These are phyloP conservation scores for Rosa multiflora DNA, from an alignment of 306 rosid genomes.

Conservation along the genomic window DNA sequence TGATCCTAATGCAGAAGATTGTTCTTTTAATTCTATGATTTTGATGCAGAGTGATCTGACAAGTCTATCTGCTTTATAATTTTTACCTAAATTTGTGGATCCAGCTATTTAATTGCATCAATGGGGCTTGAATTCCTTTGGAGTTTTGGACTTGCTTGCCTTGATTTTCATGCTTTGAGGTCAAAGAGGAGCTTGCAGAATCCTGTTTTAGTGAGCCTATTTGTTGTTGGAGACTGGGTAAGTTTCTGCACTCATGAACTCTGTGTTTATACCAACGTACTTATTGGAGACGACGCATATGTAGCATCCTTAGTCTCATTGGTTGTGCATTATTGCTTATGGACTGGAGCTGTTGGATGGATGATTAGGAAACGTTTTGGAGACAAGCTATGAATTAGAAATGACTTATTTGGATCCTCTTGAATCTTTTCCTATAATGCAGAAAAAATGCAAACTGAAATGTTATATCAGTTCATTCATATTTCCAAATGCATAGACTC, in stretches of 20 bases:
- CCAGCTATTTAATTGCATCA: slow-evolving; percentile 48
- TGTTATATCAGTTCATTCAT: not conserved
- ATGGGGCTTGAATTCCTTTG: slow-evolving; percentile 53
- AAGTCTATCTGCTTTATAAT: slow-evolving; percentile 17
- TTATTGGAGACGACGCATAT: not conserved
- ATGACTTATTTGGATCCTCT: not conserved
- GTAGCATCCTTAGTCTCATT: not conserved
- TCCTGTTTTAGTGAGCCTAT: slow-evolving; percentile 41
- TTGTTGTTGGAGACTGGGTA: slow-evolving; percentile 51
- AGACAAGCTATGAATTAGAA: not conserved
- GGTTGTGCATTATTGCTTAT: slow-evolving; percentile 1
- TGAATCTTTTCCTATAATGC: not conserved
- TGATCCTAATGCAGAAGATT: slow-evolving; percentile 11
- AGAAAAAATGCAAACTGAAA: not conserved
- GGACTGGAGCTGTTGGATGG: not conserved
- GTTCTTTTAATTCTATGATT: not conserved
- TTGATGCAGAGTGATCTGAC: not conserved
- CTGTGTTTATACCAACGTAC: not conserved
- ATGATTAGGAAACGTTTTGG: not conserved
- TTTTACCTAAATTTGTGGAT: slow-evolving; percentile 21
- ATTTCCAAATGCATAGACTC: not conserved
- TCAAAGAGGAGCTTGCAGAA: slow-evolving; percentile 41
- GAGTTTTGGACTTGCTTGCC: slow-evolving; percentile 52
- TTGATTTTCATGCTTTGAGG: slow-evolving; percentile 48
- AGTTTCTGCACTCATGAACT: slow-evolving; percentile 1